Evolutionary conservation across 371 early-diverging fungal species (phyloP), one percentile per base, ranked within the genome.

Genomic region (Mucor irregularis): DNA sequence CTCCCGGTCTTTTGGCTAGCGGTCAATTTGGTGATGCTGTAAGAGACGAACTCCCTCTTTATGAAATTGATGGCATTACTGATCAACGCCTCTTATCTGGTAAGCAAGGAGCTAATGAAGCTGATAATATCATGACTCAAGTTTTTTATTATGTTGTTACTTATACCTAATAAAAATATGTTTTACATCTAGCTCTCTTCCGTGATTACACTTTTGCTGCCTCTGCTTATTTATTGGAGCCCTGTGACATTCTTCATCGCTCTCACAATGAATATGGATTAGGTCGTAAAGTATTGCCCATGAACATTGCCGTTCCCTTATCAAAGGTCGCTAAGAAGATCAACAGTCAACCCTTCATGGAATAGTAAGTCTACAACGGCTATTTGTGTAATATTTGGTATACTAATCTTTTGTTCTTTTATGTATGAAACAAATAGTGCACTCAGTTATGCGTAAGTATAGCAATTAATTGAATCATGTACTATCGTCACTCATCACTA

Each of bases 201-300:
- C 79, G 94, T 44, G 94, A 94, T 74, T 91, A 90, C 61, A 89
- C 93, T 4, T 91, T 92, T 62, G 78, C 89, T 43, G 91, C 94
- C 3, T 89, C 90, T 13, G 90, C 94, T 16, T 94, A 93, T 58
- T 71, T 94, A n/a, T 77, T 94, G 34, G 94, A 94, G 64, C 93
- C 93, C 13, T 93, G 94, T 57, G 92, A 94, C 63, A 76, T 93
- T 46, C 72, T 83, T 54, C 85, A 75, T 73, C 81, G 88, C 42
- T 65, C 80, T 53, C 74, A 67, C 2, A 83, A 83, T 8, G 83
- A 86, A 16, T 93, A 93, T 68, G 94, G 94, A 2, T 74, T 91
- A 21, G 94, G 90, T 3, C 77, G 94, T 11, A 76, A 83, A 19
- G 71, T 86, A 9, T 68, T 93, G 47, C 92, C 93, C 14, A 72